Conservation (phyloP, 768 basidiomycete species). For the Myochromella boudieri region DNA sequence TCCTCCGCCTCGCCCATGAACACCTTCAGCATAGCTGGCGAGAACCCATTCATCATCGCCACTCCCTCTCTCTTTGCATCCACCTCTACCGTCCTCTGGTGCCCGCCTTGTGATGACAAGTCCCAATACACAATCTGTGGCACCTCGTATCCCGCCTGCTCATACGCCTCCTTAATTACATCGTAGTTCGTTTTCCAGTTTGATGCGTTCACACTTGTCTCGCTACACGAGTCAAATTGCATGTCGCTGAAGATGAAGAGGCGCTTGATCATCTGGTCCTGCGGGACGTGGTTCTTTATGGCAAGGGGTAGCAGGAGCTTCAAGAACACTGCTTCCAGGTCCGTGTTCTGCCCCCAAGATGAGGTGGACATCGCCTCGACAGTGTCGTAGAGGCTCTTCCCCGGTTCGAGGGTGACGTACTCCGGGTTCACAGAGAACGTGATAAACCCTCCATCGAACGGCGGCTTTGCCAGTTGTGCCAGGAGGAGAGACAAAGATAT, state of each 20-base stretch:
- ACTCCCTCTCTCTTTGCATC: conserved; percentile 56
- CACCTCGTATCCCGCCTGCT: conserved; percentile 63
- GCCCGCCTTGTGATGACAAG: conserved; percentile 32
- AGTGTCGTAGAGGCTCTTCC: conserved; percentile 33
- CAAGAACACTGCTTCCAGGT: conserved; percentile 61
- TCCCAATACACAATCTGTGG: conserved; percentile 80
- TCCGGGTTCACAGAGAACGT: conserved; percentile 58
- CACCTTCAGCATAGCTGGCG: conserved; percentile 66
- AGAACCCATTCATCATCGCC: conserved; percentile 70
- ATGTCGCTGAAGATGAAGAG: conserved; percentile 79
- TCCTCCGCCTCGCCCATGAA: conserved; percentile 59
- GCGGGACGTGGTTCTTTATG: conserved; percentile 49
- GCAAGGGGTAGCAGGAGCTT: conserved; percentile 65
- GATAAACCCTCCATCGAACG: conserved; percentile 67
- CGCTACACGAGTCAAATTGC: conserved; percentile 57
- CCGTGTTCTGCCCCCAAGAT: conserved; percentile 59
- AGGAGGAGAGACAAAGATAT: conserved; percentile 67
- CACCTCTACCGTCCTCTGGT: conserved; percentile 54
- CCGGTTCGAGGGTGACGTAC: conserved; percentile 49
- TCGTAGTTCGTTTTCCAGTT: conserved; percentile 67
- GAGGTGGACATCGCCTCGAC: conserved; percentile 33
- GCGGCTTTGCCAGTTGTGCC: conserved; percentile 59
- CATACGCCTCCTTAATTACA: conserved; percentile 51
- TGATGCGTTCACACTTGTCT: neutral
- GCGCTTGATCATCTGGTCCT: conserved; percentile 74